phyloP scores from a whole-genome alignment of 768 basidiomycete genomes.

The Tulasnella calospora region DNA sequence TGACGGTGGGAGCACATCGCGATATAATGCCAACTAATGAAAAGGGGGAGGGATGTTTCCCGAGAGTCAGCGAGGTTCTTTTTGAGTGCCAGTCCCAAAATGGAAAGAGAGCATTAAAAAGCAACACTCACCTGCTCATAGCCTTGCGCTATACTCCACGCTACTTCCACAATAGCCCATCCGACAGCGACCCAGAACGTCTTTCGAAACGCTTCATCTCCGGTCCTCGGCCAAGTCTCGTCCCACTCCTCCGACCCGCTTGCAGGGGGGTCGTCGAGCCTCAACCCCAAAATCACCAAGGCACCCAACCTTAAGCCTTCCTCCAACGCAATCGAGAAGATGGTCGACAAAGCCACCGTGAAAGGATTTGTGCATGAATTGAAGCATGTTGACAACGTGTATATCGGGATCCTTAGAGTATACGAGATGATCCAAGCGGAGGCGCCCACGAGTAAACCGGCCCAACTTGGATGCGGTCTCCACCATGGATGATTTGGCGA shows the following conservation, averaged over 20 bases:
- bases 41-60: neutral
- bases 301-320: conserved; percentile 53
- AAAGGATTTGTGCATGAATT: conserved; percentile 38
- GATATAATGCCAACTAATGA: conserved; percentile 41
- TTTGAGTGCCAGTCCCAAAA: neutral
- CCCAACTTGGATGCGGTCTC: conserved; percentile 35
- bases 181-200: conserved; percentile 78
- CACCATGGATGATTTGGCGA: neutral
- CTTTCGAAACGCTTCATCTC: conserved; percentile 52
- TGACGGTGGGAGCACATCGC: conserved; percentile 57
- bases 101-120: neutral
- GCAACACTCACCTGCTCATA: conserved; percentile 56
- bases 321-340: conserved; percentile 49
- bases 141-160: conserved; percentile 62
- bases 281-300: conserved; percentile 51
- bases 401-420: conserved; percentile 49
- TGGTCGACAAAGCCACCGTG: conserved; percentile 40
- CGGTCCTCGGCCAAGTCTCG: conserved; percentile 12
- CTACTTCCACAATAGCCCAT: conserved; percentile 66
- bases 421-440: conserved; percentile 59
- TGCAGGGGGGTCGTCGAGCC: conserved; percentile 27
- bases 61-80: neutral
- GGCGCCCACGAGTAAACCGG: conserved; percentile 57
- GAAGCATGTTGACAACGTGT: conserved; percentile 36
- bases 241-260: neutral